Evolutionary conservation across 208 protist genomes (phyloP), one percentile per base, ranked within the genome.

Genomic region (Trypanosoma conorhini): DNA sequence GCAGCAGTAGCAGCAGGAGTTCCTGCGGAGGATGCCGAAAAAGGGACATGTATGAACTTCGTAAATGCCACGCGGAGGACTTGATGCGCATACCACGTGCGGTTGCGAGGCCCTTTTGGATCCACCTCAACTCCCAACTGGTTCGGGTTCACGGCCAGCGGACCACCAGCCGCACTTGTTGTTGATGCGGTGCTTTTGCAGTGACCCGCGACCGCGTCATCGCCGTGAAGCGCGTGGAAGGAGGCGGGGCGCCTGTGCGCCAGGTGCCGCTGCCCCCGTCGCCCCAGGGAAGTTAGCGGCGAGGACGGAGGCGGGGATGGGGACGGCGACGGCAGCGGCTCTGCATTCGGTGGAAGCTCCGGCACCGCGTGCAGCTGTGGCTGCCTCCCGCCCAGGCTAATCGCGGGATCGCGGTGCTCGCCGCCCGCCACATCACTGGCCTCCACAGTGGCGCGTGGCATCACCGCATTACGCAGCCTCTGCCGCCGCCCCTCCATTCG

Each of bases 101-200:
- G 78, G 56, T 88, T 86, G 44, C 63, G 75, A 40, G 77, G 62
- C 9, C 80, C 80, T 7, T 51, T 48, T 30, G 84, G 79, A 31
- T 72, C 82, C 19, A 92, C 74, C 17, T 83, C 86, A n/a, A 85
- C 71, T 22, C 89, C 89, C 33, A 95, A 87, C 61, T 95, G 89
- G 65, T 95, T 95, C 21, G 89, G 89, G 76, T 95, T 95, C 24
- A 72, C 59, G 52, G 65, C 21, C 7, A 30, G 28, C 38, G 40
- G 8, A 31, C 13, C 17, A 42, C 10, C 26, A 54, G 3, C 50
- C 17, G 19, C 50, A 12, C 2, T 24, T 9, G 50, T 2, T 54
- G 22, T 26, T 9, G 50, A 26, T 19, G 50, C 7, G 5, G 12
- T 54, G n/a, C 1, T 5, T 24, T n/a, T 54, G 50, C 50, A 24